Base-by-base conservation (phyloP, 805 yeast genomes). In the Teunomyces kruisii region DNA sequence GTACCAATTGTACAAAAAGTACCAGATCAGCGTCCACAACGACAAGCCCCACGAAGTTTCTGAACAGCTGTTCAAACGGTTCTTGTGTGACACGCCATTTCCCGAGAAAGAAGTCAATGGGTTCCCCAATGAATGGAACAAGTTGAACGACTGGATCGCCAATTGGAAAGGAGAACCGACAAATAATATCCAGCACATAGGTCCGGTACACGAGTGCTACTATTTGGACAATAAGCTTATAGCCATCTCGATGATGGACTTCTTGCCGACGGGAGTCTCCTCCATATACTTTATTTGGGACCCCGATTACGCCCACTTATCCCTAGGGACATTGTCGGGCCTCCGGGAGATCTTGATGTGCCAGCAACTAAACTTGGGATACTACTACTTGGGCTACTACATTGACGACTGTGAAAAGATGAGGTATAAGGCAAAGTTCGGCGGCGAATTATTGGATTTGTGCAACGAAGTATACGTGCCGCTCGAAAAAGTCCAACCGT, bases 271-370 rank as follows among this genome's bases (percentile, higher is more conserved):
- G 19, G 85, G 88, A 0, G 61, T 91, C 0, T 88, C 96, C 0
- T 83, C 96, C 0, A 91, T 91, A 1, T 90, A 91, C 60, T 86
- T 91, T 59, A 80, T 90, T 9, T 88, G 94, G 87, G 91, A 89
- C 58, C 94, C 95, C 0, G 91, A 82, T 43, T 84, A 74, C 57
- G 81, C 83, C 4, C 73, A 79, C 42, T 66, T 83, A 52, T 84
- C 88, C 0, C 61, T 90, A 26, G 97, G 97, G 0, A 88, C 88
- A 19, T 59, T 90, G 1, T 82, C 90, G 48, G 92, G 88, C 0
- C 56, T 89, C 22, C 65, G 86, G 32, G 97, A 90, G 56, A 65
- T 88, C 31, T 71, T 78, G 1, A 57, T 87, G 60, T 68, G 82
- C 4, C 52, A 72, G 22, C 61, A 75, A 33, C 64, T 80, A 31